Evolutionary conservation across 257 asterid genomes (phyloP).

Genomic region (Petunia axillaris): DNA sequence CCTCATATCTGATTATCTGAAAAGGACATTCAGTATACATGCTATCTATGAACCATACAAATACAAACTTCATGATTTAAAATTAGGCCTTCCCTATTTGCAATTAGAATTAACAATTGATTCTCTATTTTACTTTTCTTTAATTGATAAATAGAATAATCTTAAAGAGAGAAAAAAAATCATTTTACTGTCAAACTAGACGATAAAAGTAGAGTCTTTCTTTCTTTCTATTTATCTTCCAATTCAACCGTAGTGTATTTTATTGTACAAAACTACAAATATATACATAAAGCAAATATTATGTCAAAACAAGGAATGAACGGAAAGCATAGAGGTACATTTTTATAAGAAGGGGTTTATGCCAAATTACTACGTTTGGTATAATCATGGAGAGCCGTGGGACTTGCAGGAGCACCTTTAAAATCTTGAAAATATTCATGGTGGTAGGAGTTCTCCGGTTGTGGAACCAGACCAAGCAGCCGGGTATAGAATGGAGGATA

Average conservation of each 20-base stretch:
- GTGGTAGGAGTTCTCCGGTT: too few relatives aligned
- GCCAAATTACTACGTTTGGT: too few relatives aligned
- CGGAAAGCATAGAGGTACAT: neutral
- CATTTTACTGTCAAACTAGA: neutral
- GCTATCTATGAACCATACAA: neutral
- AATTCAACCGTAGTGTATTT: neutral
- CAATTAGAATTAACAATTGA: neutral
- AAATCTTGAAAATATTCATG: too few relatives aligned
- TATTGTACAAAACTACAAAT: neutral
- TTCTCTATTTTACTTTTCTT: neutral
- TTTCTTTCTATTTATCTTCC: neutral
- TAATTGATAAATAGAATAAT: neutral
- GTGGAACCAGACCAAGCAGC: too few relatives aligned
- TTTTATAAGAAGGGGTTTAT: too few relatives aligned
- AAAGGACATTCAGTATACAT: neutral
- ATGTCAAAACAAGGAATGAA: slow-evolving; percentile 10
- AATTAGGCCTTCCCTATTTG: neutral
- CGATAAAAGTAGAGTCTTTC: neutral
- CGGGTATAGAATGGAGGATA: too few relatives aligned
- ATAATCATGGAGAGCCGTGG: too few relatives aligned
- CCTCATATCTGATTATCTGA: neutral
- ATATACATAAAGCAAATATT: neutral
- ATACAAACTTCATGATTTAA: neutral
- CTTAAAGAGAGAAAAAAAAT: neutral
- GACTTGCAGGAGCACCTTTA: too few relatives aligned